These are phyloP conservation scores for Lentinula boryana DNA, from an alignment of 768 basidiomycete genomes.

Conservation along the genomic window DNA sequence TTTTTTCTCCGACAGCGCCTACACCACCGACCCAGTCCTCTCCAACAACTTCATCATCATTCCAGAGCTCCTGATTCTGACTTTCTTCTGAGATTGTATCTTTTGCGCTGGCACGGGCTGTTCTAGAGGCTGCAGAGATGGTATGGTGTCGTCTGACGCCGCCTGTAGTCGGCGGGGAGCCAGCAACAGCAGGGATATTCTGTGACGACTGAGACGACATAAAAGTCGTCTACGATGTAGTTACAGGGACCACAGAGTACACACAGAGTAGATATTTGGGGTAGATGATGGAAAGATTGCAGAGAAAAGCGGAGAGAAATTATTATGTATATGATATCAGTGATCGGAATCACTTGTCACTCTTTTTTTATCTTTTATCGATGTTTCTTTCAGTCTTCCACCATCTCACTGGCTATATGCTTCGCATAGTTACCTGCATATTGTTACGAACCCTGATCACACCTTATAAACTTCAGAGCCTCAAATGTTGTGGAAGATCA, in stretches of 20 bases:
- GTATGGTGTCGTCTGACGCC: slow-evolving; percentile 81
- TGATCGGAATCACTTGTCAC: not conserved
- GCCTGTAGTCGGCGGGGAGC: not conserved
- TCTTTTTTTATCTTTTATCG: not conserved
- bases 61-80: slow-evolving; percentile 52
- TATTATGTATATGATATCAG: not conserved
- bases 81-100: slow-evolving; percentile 65
- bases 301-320: not conserved
- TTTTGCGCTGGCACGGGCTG: slow-evolving; percentile 53
- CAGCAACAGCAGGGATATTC: not conserved
- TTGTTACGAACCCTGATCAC: too few species aligned
- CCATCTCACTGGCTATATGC: too few species aligned
- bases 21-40: slow-evolving; percentile 79
- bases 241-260: not conserved
- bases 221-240: not conserved
- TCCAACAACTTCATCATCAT: slow-evolving; percentile 73
- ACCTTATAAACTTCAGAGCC: too few species aligned
- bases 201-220: slow-evolving; percentile 8
- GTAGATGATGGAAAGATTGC: not conserved
- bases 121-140: slow-evolving; percentile 69
- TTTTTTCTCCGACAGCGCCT: slow-evolving; percentile 80
- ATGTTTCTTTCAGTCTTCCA: not conserved
- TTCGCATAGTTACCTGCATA: too few species aligned
- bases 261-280: not conserved
- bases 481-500: too few species aligned